Evolutionary conservation across 805 yeast species (phyloP).

Genomic region (Scheffersomyces coipomensis): DNA sequence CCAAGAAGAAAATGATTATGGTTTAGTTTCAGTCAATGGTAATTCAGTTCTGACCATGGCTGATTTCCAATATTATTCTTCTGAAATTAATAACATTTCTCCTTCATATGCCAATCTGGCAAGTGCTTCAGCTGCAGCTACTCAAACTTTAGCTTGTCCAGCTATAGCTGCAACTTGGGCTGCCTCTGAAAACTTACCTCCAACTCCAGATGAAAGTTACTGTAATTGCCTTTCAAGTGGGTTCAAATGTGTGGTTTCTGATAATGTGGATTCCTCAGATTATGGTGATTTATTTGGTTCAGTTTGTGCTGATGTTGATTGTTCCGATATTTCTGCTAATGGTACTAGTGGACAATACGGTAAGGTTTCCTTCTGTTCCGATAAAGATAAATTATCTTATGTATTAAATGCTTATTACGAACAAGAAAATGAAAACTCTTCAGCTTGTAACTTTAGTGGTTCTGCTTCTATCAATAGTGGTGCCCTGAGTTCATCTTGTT

Average conservation of each 20-base stretch:
- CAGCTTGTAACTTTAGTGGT: slow-evolving; percentile 71
- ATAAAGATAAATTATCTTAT: slow-evolving; percentile 64
- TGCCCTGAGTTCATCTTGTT: slow-evolving; percentile 29
- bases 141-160: slow-evolving; percentile 72
- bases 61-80: slow-evolving; percentile 50
- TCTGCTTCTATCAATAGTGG: slow-evolving; percentile 48
- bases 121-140: slow-evolving; percentile 29
- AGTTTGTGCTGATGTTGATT: slow-evolving; percentile 58
- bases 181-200: slow-evolving; percentile 70
- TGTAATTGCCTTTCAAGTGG: slow-evolving; percentile 65
- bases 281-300: slow-evolving; percentile 57
- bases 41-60: slow-evolving; percentile 55
- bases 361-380: slow-evolving; percentile 67
- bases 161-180: slow-evolving; percentile 53
- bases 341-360: slow-evolving; percentile 72
- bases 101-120: slow-evolving; percentile 39
- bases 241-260: slow-evolving; percentile 58
- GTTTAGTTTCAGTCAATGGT: slow-evolving; percentile 60
- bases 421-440: slow-evolving; percentile 36
- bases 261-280: slow-evolving; percentile 51
- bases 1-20: slow-evolving; percentile 74
- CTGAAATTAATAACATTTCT: slow-evolving; percentile 32
- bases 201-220: slow-evolving; percentile 65
- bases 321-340: slow-evolving; percentile 60
- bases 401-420: slow-evolving; percentile 63